Percentiles rank a stretch among this genome's conserved stretches.
Evolutionary conservation across 2,329 filamentous ascomycete genomes (phyloP).

Genomic region (Fusarium newnesense): DNA sequence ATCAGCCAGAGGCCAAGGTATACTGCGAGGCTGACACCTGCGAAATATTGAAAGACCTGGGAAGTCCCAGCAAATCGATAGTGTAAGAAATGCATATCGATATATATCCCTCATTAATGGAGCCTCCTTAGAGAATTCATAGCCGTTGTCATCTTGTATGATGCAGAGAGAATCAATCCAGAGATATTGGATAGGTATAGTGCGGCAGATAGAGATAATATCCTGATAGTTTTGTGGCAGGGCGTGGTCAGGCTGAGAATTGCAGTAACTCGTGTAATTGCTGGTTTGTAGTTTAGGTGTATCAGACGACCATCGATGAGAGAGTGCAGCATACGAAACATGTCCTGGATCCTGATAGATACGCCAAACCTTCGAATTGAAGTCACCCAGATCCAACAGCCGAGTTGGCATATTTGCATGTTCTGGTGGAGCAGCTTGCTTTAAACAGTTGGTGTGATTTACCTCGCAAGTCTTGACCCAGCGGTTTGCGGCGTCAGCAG

Average conservation of each 20-base stretch:
- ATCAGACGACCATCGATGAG: neutral
- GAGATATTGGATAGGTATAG: neutral
- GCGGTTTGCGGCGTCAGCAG: rapidly evolving
- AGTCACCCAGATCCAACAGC: rapidly evolving
- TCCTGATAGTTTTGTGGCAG: neutral
- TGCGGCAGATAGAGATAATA: neutral
- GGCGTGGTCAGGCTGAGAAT: rapidly evolving
- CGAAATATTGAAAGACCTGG: rapidly evolving
- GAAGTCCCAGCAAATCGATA: neutral
- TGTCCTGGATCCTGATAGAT: neutral
- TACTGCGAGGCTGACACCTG: rapidly evolving
- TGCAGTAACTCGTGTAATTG: rapidly evolving
- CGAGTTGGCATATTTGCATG: neutral
- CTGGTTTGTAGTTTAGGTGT: rapidly evolving
- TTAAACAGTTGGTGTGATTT: neutral
- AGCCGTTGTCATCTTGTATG: neutral
- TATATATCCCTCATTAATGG: neutral
- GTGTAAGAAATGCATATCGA: neutral
- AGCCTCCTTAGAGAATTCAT: neutral
- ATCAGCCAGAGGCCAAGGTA: neutral
- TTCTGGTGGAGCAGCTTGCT: neutral
- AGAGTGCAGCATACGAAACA: neutral
- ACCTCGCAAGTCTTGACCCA: neutral
- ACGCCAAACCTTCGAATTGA: rapidly evolving
- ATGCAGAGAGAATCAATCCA: slow-evolving; percentile 6